Base-by-base conservation (phyloP, 768 basidiomycete species). In the Termitomyces sp. region DNA sequence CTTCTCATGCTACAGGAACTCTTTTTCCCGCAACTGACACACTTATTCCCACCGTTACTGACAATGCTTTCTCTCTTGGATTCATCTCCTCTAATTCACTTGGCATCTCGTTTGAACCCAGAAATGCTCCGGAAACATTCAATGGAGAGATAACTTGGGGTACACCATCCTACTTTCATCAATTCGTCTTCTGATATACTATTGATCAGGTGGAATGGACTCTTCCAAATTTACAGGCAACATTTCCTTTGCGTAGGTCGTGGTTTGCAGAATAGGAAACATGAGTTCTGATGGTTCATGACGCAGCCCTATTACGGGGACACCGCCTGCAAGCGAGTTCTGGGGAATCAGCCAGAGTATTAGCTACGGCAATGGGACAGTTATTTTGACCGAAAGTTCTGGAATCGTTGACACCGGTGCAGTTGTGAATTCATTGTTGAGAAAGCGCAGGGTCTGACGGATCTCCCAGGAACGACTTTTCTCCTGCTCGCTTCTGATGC, bases 331-430 rank as follows among this genome's bases (percentile, higher is more conserved):
- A 38, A 70, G 62, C 55, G n/a, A n/a, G 64, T 85, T 76, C 75
- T 86, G 85, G 85, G 85, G 85, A 35, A 82, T 87, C 61, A 73
- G 83, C 68, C 78, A 86, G 70, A 2, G 2, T 2, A 23, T 23
- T 23, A 2, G 1, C 23, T 23, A 23, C 23, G 23, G 23, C 23
- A 23, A 75, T 75, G 9, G 78, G n/a, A n/a, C 72, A 8, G 71
- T 71, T 23, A 82, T 85, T 55, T 70, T 85, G 55, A 30, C 71
- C 8, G 68, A n/a, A n/a, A n/a, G 55, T 36, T 79, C 82, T 40
- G 85, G 85, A 60, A 82, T 87, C 2, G 23, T 23, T 23, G 23
- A 23, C 23, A 23, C 23, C 23, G 2, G 23, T 23, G 23, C 23
- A 23, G 23, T 23, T 23, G 23, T 23, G 23, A 23, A 23, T 23